Percentiles rank a stretch among this genome's conserved stretches.
phyloP scores from a whole-genome alignment of 306 rosid species.

The Vicia sativa region DNA sequence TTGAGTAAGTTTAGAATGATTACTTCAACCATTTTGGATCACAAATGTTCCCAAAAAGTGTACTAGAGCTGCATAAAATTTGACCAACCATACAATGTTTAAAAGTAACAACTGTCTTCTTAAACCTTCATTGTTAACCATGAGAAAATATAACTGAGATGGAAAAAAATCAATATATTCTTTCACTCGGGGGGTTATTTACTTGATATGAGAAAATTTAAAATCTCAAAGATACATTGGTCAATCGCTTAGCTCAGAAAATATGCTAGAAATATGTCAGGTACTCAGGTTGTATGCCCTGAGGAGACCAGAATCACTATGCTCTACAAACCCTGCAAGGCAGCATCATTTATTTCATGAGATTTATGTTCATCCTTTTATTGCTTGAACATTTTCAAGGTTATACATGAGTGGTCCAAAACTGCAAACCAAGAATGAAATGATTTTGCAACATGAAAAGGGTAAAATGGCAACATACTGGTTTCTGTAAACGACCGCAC shows the following conservation, averaged over 20 bases:
- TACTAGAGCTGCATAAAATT: constrained; percentile 2
- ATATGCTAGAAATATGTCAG: constrained; percentile 20
- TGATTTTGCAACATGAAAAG: constrained; percentile 25
- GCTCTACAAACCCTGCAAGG: constrained; percentile 5
- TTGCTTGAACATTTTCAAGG: background rate
- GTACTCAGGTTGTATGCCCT: no score
- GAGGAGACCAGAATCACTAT: constrained; percentile 23
- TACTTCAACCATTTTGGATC: background rate
- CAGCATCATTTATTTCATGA: background rate
- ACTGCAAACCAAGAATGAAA: constrained; percentile 28
- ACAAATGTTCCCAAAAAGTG: background rate
- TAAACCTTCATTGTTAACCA: constrained; percentile 1
- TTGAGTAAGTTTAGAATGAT: background rate
- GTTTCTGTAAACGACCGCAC: constrained; percentile 93
- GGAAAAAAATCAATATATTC: background rate
- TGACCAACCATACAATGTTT: constrained; percentile 20
- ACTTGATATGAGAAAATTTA: constrained; percentile 1
- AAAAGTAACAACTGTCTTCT: background rate
- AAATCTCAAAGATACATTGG: constrained; percentile 13
- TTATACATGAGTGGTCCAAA: constrained; percentile 16
- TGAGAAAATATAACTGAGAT: constrained; percentile 9
- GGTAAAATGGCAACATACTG: constrained; percentile 50
- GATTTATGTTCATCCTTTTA: constrained; percentile 15
- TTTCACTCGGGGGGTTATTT: background rate
- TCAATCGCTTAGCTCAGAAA: constrained; percentile 12